Conservation (phyloP, 2,329 filamentous ascomycete species). For the Lecanicillium sp. region DNA sequence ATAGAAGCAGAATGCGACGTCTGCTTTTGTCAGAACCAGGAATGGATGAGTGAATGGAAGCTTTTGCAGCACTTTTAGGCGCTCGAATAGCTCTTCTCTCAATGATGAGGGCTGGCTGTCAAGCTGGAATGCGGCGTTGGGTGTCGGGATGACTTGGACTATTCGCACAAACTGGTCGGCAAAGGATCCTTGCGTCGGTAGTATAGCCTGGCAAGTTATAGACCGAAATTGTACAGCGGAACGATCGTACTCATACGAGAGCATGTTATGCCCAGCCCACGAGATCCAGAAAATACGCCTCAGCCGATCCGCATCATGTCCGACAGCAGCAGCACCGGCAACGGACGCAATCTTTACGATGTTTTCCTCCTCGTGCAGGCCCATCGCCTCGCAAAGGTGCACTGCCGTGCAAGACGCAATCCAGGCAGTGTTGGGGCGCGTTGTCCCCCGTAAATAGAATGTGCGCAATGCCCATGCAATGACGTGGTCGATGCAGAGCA, state of each 20-base stretch:
- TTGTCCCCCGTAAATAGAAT: conserved; percentile 15
- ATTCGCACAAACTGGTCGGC: conserved; percentile 15
- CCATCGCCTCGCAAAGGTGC: conserved; percentile 15
- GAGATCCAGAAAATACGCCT: conserved; percentile 16
- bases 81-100: conserved; percentile 13
- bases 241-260: conserved; percentile 16
- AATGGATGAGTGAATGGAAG: conserved; percentile 11
- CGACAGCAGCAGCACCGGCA: conserved; percentile 9
- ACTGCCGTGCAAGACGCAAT: conserved; percentile 15
- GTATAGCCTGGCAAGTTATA: conserved; percentile 13
- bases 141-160: conserved; percentile 13
- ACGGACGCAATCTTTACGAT: conserved; percentile 14
- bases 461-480: conserved; percentile 14
- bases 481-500: conserved; percentile 13
- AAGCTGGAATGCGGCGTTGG: conserved; percentile 14
- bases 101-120: conserved; percentile 7
- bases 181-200: conserved; percentile 10
- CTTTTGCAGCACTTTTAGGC: conserved; percentile 10
- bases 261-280: conserved; percentile 13
- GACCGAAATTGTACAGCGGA: conserved; percentile 13
- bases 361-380: conserved; percentile 15
- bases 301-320: conserved; percentile 12
- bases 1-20: conserved; percentile 17
- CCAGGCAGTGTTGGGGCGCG: conserved; percentile 16
- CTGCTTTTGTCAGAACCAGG: conserved; percentile 14